Percentiles rank a stretch among this genome's conserved stretches.
These are phyloP conservation scores for Solanum chilense DNA, from an alignment of 257 asterid species.

Conservation along the genomic window DNA sequence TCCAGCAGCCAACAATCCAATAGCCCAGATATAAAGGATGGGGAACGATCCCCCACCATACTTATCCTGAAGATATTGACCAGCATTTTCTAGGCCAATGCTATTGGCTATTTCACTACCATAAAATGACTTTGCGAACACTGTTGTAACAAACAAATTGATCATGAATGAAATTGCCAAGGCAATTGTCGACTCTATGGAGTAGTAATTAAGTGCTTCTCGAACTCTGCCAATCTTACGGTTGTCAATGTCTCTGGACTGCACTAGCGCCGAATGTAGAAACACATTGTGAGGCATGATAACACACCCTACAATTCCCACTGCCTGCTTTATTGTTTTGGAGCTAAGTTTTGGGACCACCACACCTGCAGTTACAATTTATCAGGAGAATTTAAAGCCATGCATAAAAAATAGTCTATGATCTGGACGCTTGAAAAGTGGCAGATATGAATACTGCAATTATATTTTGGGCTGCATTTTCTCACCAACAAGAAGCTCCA, in stretches of 20 bases:
- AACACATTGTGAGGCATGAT: constrained; percentile 86
- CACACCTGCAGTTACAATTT: constrained; percentile 29
- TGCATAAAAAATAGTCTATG: background rate
- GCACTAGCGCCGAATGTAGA: constrained; percentile 74
- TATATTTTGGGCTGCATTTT: background rate
- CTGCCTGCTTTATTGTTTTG: constrained; percentile 63
- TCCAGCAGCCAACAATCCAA: constrained; percentile 71
- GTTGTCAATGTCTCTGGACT: constrained; percentile 56
- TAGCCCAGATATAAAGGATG: constrained; percentile 68
- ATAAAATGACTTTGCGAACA: constrained; percentile 65
- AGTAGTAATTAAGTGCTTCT: constrained; percentile 67
- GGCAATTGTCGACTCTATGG: constrained; percentile 63
- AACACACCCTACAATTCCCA: constrained; percentile 77
- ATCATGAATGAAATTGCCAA: constrained; percentile 54
- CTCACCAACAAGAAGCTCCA: constrained; percentile 59
- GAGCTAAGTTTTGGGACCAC: constrained; percentile 69
- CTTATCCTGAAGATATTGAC: constrained; percentile 62
- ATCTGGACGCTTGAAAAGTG: background rate
- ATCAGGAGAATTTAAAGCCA: background rate
- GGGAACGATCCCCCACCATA: constrained; percentile 71
- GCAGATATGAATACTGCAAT: background rate
- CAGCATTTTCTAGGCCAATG: constrained; percentile 71
- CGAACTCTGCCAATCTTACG: constrained; percentile 46
- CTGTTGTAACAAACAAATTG: constrained; percentile 64
- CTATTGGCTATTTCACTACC: constrained; percentile 52